Evolutionary conservation across 2,329 filamentous ascomycete species (phyloP).

Genomic region (Trichothecium sympodiale): DNA sequence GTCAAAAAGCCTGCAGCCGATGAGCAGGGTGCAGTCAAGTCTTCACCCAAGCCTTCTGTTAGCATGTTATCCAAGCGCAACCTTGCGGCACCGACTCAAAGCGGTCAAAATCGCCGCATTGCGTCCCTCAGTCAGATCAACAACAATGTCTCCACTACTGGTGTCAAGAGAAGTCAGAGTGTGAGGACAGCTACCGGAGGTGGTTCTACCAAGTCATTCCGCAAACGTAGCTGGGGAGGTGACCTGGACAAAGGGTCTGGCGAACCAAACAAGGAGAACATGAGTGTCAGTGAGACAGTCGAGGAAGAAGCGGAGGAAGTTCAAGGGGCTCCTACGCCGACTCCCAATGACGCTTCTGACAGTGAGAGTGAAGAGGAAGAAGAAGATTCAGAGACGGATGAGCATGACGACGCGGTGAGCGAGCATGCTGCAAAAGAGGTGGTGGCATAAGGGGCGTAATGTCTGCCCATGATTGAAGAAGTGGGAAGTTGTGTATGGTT

Average conservation of each 20-base stretch:
- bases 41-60: slow-evolving; percentile 25
- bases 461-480: slow-evolving; percentile 13
- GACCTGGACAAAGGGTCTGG: slow-evolving; percentile 35
- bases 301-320: slow-evolving; percentile 37
- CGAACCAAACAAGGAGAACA: slow-evolving; percentile 52
- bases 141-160: slow-evolving; percentile 54
- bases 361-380: slow-evolving; percentile 11
- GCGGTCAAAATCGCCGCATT: slow-evolving; percentile 62
- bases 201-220: slow-evolving; percentile 28
- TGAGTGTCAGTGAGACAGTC: slow-evolving; percentile 49
- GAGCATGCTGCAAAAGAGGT: neutral
- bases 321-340: slow-evolving; percentile 11
- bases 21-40: slow-evolving; percentile 13
- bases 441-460: no score
- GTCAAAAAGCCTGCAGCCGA: slow-evolving; percentile 26
- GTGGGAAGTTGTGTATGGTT: slow-evolving; percentile 12
- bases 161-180: slow-evolving; percentile 67
- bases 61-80: slow-evolving; percentile 41
- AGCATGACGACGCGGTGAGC: slow-evolving; percentile 8
- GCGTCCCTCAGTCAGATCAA: slow-evolving; percentile 85
- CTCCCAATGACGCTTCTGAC: slow-evolving; percentile 15
- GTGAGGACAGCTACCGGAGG: slow-evolving; percentile 48
- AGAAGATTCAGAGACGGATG: slow-evolving; percentile 4
- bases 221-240: slow-evolving; percentile 62
- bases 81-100: slow-evolving; percentile 32